Percentiles rank a stretch among this genome's conserved stretches.
These are phyloP conservation scores for Pythium oligandrum DNA, from an alignment of 352 stramenopile species.

Conservation along the genomic window DNA sequence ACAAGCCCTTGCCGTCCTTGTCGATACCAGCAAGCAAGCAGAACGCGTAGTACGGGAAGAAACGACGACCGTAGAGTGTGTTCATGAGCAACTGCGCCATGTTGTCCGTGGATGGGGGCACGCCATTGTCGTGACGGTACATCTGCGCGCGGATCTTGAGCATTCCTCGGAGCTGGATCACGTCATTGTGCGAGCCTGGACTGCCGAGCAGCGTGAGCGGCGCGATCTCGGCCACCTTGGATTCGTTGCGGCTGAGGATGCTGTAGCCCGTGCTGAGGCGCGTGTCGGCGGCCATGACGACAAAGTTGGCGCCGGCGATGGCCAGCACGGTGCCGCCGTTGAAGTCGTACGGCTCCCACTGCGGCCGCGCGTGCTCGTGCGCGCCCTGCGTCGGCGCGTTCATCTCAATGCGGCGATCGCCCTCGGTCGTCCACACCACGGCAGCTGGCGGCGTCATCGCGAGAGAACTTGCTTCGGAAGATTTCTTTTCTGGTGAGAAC, in stretches of 20 bases:
- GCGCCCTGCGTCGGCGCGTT: slow-evolving; percentile 19
- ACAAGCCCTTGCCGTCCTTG: slow-evolving; percentile 92
- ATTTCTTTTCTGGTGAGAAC: too few species aligned
- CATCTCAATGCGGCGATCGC: slow-evolving; percentile 41
- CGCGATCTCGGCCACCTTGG: slow-evolving; percentile 84
- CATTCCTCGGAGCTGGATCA: slow-evolving; percentile 80
- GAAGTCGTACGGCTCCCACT: slow-evolving; percentile 84
- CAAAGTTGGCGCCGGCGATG: slow-evolving; percentile 95
- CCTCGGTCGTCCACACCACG: slow-evolving; percentile 63
- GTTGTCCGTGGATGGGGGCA: slow-evolving; percentile 88
- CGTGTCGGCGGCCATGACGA: slow-evolving; percentile 95
- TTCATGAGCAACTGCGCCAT: slow-evolving; percentile 97
- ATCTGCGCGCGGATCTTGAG: slow-evolving; percentile 80
- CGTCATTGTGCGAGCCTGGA: slow-evolving; percentile 82
- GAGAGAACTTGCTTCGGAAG: too few species aligned
- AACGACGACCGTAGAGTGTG: slow-evolving; percentile 97
- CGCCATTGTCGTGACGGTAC: slow-evolving; percentile 95
- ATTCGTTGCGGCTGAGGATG: slow-evolving; percentile 94
- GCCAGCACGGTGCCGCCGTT: slow-evolving; percentile 87
- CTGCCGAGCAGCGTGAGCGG: slow-evolving; percentile 66
- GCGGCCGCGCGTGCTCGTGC: slow-evolving; percentile 35
- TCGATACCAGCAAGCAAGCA: slow-evolving; percentile 97
- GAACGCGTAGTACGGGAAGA: slow-evolving; percentile 99
- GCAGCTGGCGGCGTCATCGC: slow-evolving; percentile 34
- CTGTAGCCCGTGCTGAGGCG: slow-evolving; percentile 96